Base-by-base conservation (phyloP, 176 grass and related monocot species). In the Ananas comosus region DNA sequence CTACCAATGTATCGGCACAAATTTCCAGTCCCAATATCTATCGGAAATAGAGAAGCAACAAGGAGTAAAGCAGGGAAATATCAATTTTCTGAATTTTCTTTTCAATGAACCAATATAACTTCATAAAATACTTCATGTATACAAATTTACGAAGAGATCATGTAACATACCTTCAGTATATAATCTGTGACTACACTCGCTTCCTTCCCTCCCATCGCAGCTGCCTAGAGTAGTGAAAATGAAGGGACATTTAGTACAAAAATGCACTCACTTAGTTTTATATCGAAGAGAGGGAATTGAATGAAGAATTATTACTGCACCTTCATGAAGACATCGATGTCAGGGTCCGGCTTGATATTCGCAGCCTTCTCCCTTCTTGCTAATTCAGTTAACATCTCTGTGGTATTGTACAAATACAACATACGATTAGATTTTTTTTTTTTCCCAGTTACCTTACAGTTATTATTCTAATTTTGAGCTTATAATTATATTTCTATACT, bases 251-350 rank as follows among this genome's bases (percentile, higher is more conserved):
- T 23, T 50, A 79, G 14, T 17, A 7, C 51, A 22, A 49, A 42
- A 13, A 68, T 70, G 66, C 18, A 50, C 12, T 70, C 13, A 70
- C 49, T 50, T 19, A 54, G 11, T 7, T 58, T 59, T 70, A 69
- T 19, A 13, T 63, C 1, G 2, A 61, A 61, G n/a, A 61, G 56
- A 18, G 16, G 56, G 16, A 61, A 18, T 22, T 22, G 8, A 61
- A 10, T 61, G 16, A 9, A 22, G 56, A 61, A 61, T 61, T 61
- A 18, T 16, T 19, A 61, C n/a, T 9, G 69, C 74, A 73, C 93
- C 93, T 97, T 97, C 93, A 97, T 97, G 66, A 83, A 97, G 21
- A 91, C 84, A 87, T 97, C 93, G 3, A 97, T 66, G 57, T 97
- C 93, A 64, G 89, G 86, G 48, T 97, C 93, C 49, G 93, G 93